phyloP scores from a whole-genome alignment of 176 grass and related monocot species.

The Rhynchospora breviuscula region DNA sequence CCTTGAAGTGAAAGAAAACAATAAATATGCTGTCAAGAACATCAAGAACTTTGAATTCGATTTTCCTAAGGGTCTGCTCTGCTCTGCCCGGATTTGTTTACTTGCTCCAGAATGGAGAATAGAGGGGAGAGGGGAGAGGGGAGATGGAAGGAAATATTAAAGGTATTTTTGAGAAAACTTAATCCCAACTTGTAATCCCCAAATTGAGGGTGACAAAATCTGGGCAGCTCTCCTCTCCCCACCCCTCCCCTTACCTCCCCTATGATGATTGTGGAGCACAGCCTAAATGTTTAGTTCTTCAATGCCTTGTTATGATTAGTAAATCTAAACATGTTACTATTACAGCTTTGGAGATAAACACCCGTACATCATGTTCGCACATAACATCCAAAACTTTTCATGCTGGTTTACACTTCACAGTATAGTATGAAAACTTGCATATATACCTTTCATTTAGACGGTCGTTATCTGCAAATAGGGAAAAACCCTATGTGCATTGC shows the following conservation, averaged over 20 bases:
- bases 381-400: not conserved
- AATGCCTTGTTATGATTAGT: not conserved
- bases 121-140: no score
- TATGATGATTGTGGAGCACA: no score
- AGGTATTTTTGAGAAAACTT: no score
- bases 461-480: not conserved
- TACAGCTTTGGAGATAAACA: no score
- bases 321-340: not conserved
- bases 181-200: no score
- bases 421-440: not conserved
- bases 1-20: constrained; percentile 32
- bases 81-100: no score
- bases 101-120: no score
- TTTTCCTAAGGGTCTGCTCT: not conserved
- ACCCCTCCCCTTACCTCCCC: no score
- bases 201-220: no score
- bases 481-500: not conserved
- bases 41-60: not conserved
- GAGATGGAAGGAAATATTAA: no score
- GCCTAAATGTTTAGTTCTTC: not conserved
- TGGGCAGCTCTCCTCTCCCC: no score
- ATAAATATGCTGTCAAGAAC: not conserved
- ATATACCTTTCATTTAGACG: not conserved
- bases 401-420: no score
- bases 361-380: not conserved